Conservation (phyloP, 2,329 filamentous ascomycete genomes). For the Cercospora sp. region DNA sequence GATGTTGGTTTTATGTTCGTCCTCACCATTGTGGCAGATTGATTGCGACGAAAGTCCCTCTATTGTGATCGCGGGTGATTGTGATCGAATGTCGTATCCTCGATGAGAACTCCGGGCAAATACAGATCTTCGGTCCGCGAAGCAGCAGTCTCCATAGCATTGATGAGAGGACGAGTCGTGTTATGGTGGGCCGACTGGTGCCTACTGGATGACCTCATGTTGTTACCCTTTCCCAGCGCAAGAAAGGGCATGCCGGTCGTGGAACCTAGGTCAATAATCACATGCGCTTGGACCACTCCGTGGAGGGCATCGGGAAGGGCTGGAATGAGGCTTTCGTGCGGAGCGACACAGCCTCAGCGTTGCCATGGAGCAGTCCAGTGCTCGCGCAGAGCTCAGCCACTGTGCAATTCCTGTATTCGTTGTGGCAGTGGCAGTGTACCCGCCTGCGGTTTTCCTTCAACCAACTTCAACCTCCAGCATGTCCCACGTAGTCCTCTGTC, state of each 20-base stretch:
- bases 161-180: background rate
- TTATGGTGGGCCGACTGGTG: background rate
- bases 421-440: conserved; percentile 5
- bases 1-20: background rate
- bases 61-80: background rate
- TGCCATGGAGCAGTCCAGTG: background rate
- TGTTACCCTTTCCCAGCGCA: background rate
- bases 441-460: conserved; percentile 9
- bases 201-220: background rate
- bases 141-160: background rate
- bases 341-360: conserved; percentile 6
- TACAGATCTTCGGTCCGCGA: background rate
- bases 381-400: background rate
- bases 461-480: conserved; percentile 40
- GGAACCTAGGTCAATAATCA: background rate
- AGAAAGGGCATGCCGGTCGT: background rate
- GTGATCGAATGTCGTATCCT: background rate
- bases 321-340: background rate
- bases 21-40: background rate
- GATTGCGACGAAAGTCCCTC: background rate
- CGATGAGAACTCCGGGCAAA: background rate
- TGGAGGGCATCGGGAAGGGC: background rate
- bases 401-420: background rate
- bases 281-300: background rate
- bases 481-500: conserved; percentile 41